These are phyloP conservation scores for Xylaria palmicola DNA, from an alignment of 495 filamentous ascomycete genomes.

Conservation along the genomic window DNA sequence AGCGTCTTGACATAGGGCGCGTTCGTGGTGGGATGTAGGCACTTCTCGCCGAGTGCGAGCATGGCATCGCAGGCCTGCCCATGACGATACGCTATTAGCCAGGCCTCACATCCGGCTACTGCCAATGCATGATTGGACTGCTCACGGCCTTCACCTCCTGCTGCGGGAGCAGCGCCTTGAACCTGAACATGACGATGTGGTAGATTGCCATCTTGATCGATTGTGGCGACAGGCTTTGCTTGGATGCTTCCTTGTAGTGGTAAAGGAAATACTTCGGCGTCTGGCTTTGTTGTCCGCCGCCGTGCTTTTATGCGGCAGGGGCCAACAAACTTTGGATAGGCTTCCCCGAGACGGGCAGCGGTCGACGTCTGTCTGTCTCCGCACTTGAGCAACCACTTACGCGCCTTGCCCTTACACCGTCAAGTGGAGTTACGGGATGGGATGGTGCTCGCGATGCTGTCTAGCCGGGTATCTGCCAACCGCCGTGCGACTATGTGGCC, in stretches of 20 bases:
- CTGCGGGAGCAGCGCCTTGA: conserved; percentile 42
- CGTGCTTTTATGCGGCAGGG: neutral
- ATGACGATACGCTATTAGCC: conserved; percentile 8
- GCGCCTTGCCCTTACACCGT: neutral
- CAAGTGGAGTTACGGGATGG: neutral
- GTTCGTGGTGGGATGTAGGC: conserved; percentile 50
- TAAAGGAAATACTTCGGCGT: neutral
- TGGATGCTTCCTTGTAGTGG: neutral
- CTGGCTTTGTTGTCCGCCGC: neutral
- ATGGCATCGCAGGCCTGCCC: conserved; percentile 27
- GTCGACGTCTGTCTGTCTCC: neutral
- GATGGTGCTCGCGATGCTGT: neutral
- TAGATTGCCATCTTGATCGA: conserved; percentile 47
- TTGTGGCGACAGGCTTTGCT: neutral
- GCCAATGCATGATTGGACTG: neutral
- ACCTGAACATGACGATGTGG: conserved; percentile 58
- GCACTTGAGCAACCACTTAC: neutral
- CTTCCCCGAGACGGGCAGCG: neutral
- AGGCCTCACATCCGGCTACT: neutral
- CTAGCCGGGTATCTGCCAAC: neutral
- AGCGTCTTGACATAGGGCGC: conserved; percentile 57
- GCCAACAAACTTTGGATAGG: neutral
- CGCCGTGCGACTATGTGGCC: neutral
- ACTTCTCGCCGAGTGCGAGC: conserved; percentile 39
- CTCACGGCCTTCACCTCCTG: conserved; percentile 48